Evolutionary conservation across 768 basidiomycete genomes (phyloP).

Genomic region (Clavulina sp.): DNA sequence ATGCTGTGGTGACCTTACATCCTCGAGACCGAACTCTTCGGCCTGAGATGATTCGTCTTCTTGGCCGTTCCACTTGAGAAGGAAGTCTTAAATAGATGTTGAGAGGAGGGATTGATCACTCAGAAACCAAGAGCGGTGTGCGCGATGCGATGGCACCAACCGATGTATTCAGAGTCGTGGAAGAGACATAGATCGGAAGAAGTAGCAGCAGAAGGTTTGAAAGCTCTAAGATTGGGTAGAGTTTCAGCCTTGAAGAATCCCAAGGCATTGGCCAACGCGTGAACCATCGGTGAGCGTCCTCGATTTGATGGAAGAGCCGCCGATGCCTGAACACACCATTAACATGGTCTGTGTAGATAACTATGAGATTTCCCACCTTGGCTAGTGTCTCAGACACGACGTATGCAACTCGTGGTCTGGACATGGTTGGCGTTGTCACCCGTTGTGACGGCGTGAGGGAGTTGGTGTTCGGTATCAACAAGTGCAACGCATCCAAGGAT

Average conservation of each 20-base stretch:
- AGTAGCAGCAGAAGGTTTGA: slow-evolving; percentile 15
- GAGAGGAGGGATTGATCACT: slow-evolving; percentile 5
- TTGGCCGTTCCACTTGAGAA: too few relatives aligned
- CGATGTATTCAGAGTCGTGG: slow-evolving; percentile 22
- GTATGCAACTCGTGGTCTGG: slow-evolving; percentile 22
- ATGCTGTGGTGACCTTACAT: slow-evolving; percentile 23
- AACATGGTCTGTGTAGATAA: neutral
- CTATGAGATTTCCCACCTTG: slow-evolving; percentile 22
- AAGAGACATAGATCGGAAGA: slow-evolving; percentile 18
- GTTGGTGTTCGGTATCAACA: too few relatives aligned
- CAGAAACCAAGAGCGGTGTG: neutral
- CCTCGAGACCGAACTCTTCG: slow-evolving; percentile 36
- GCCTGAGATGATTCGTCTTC: slow-evolving; percentile 6
- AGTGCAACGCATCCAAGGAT: too few relatives aligned
- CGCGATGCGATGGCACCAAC: slow-evolving; percentile 6
- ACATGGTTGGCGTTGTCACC: too few relatives aligned
- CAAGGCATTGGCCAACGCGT: slow-evolving; percentile 38
- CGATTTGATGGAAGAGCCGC: slow-evolving; percentile 39
- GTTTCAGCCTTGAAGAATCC: slow-evolving; percentile 16
- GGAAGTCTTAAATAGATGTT: too few relatives aligned
- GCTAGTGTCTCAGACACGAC: slow-evolving; percentile 41
- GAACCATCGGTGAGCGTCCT: slow-evolving; percentile 46
- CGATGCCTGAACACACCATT: slow-evolving; percentile 20
- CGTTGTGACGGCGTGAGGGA: too few relatives aligned
- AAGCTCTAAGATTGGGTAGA: slow-evolving; percentile 8